Evolutionary conservation across 805 yeast species (phyloP).

Genomic region (Debaryomyces prosopidis): DNA sequence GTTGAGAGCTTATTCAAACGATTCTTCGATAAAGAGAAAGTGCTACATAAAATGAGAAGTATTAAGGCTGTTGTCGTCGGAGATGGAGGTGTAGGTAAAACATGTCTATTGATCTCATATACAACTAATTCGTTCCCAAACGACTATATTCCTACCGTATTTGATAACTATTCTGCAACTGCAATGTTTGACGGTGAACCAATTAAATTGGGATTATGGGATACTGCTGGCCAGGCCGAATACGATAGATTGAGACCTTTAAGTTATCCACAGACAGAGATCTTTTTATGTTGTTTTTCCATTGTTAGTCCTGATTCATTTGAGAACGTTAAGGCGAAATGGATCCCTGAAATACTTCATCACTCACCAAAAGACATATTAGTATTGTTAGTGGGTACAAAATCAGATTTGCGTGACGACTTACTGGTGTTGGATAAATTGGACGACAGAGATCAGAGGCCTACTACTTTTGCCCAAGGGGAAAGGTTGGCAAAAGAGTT

Average conservation of each 20-base stretch:
- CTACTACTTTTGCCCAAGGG: constrained; percentile 66
- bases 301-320: constrained; percentile 79
- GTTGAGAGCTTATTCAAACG: neutral
- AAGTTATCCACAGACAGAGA: constrained; percentile 90
- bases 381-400: constrained; percentile 83
- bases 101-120: constrained; percentile 82
- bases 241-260: constrained; percentile 87
- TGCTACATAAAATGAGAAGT: constrained; percentile 58
- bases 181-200: constrained; percentile 82
- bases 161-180: constrained; percentile 87
- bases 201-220: constrained; percentile 87
- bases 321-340: constrained; percentile 73
- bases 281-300: constrained; percentile 83
- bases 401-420: constrained; percentile 81
- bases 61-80: constrained; percentile 93
- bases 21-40: neutral
- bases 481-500: constrained; percentile 64
- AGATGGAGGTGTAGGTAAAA: constrained; percentile 95
- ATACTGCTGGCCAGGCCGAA: constrained; percentile 94
- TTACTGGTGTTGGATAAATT: constrained; percentile 71
- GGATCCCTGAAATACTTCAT: constrained; percentile 81
- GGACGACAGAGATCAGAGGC: constrained; percentile 59
- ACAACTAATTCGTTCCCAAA: constrained; percentile 92
- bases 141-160: constrained; percentile 92
- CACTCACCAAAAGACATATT: constrained; percentile 73